Percentiles rank a stretch among this genome's conserved stretches.
Conservation (phyloP, 495 filamentous ascomycete genomes). For the Hypoxylon rickii region DNA sequence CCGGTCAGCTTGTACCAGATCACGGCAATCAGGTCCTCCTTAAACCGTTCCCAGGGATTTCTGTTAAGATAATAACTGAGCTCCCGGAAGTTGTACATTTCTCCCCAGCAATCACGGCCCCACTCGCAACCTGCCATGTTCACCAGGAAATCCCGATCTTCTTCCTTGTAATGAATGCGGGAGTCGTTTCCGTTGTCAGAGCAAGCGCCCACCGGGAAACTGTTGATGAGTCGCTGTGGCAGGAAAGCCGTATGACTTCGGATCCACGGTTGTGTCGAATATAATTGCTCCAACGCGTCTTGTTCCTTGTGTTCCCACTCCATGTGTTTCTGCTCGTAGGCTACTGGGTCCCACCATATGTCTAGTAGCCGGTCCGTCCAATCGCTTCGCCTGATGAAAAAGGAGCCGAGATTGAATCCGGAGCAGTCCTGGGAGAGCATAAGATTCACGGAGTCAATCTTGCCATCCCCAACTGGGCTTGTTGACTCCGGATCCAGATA, state of each 20-base stretch:
- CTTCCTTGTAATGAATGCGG: slow-evolving; percentile 81
- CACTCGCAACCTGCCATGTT: slow-evolving; percentile 99
- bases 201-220: slow-evolving; percentile 90
- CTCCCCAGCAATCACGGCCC: slow-evolving; percentile 96
- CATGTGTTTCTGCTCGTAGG: slow-evolving; percentile 99
- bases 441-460: slow-evolving; percentile 76
- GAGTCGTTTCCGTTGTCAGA: slow-evolving; percentile 71
- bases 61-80: slow-evolving; percentile 85
- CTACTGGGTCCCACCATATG: slow-evolving; percentile 98
- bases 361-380: slow-evolving; percentile 95
- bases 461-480: slow-evolving; percentile 75
- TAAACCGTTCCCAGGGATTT: slow-evolving; percentile 74
- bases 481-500: slow-evolving; percentile 76
- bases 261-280: slow-evolving; percentile 90
- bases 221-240: slow-evolving; percentile 90
- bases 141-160: slow-evolving; percentile 90
- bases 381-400: slow-evolving; percentile 80
- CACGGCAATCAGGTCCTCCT: slow-evolving; percentile 59
- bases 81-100: slow-evolving; percentile 92
- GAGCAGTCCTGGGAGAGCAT: slow-evolving; percentile 92
- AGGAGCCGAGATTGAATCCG: slow-evolving; percentile 96
- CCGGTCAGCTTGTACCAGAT: slow-evolving; percentile 61
- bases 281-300: slow-evolving; percentile 91
- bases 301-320: slow-evolving; percentile 99
- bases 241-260: slow-evolving; percentile 87